A percentile compares a stretch with the other conserved stretches of the same genome.
These are phyloP conservation scores for Tricholoma bakamatsutake DNA, from an alignment of 768 basidiomycete genomes.

Conservation along the genomic window DNA sequence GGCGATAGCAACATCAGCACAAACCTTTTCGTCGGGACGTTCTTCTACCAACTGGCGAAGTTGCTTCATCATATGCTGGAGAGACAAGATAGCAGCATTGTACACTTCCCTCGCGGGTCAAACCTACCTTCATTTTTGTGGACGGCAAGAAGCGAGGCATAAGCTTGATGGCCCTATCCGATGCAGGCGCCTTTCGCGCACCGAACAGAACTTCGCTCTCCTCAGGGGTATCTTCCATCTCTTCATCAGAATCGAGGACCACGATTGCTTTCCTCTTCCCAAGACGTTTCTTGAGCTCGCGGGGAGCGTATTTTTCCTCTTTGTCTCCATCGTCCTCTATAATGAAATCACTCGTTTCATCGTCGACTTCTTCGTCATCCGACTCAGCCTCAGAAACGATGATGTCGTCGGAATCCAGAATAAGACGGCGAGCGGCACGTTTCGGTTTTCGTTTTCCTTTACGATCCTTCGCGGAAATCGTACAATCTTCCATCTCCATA, in stretches of 20 bases:
- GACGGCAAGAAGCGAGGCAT: slow-evolving; percentile 59
- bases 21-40: slow-evolving; percentile 57
- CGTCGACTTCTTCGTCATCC: slow-evolving; percentile 33
- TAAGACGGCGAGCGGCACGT: slow-evolving; percentile 11
- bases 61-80: slow-evolving; percentile 54
- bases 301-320: slow-evolving; percentile 42
- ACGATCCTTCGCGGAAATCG: slow-evolving; percentile 8
- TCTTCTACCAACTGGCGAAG: slow-evolving; percentile 39
- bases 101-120: background rate
- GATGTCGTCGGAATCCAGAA: slow-evolving; percentile 23
- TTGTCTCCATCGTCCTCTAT: slow-evolving; percentile 48
- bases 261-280: slow-evolving; percentile 32
- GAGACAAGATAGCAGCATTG: background rate
- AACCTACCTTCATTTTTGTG: slow-evolving; percentile 66
- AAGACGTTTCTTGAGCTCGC: slow-evolving; percentile 30
- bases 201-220: slow-evolving; percentile 39
- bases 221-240: slow-evolving; percentile 31
- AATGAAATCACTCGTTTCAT: slow-evolving; percentile 47
- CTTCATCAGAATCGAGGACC: slow-evolving; percentile 41
- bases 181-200: slow-evolving; percentile 19
- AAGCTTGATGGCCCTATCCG: slow-evolving; percentile 32
- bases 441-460: slow-evolving; percentile 21
- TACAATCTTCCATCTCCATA: slow-evolving; percentile 25
- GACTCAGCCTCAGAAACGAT: slow-evolving; percentile 24
- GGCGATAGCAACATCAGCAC: slow-evolving; percentile 2